Evolutionary conservation across 2,329 filamentous ascomycete species (phyloP).

Genomic region (Lasiodiplodia sp.): DNA sequence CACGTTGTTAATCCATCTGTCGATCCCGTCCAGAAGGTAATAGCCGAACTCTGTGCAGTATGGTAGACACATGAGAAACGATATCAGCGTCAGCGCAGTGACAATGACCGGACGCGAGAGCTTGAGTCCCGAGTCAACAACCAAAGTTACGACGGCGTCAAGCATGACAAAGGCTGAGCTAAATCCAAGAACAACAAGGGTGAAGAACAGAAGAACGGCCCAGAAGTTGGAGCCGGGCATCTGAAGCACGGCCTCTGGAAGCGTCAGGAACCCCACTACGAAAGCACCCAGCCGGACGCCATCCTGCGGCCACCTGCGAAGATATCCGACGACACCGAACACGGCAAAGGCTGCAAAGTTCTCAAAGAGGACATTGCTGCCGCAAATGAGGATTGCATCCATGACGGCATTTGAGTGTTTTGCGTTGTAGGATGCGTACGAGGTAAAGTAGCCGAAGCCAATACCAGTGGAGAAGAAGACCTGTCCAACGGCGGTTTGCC

Average conservation of each 20-base stretch:
- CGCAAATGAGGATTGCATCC: constrained; percentile 64
- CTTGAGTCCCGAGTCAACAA: constrained; percentile 61
- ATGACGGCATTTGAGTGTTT: constrained; percentile 66
- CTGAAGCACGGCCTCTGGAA: constrained; percentile 63
- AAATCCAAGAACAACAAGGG: constrained; percentile 64
- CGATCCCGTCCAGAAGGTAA: constrained; percentile 62
- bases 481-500: constrained; percentile 67
- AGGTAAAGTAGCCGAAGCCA: constrained; percentile 66
- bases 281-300: constrained; percentile 61
- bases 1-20: constrained; percentile 64
- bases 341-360: constrained; percentile 59
- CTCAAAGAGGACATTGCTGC: constrained; percentile 65
- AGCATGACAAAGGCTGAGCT: constrained; percentile 67
- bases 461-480: constrained; percentile 68
- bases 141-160: constrained; percentile 62
- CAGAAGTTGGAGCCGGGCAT: constrained; percentile 67
- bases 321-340: constrained; percentile 64
- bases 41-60: constrained; percentile 67
- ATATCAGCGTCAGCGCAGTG: constrained; percentile 57
- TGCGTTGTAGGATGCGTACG: constrained; percentile 65
- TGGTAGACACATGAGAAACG: constrained; percentile 62
- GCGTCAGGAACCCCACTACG: constrained; percentile 64
- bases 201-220: constrained; percentile 66
- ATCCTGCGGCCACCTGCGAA: constrained; percentile 51
- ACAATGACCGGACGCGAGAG: constrained; percentile 58